Evolutionary conservation across 1,284 basidiomycete genomes (phyloP).

Genomic region (Malassezia dermatis): DNA sequence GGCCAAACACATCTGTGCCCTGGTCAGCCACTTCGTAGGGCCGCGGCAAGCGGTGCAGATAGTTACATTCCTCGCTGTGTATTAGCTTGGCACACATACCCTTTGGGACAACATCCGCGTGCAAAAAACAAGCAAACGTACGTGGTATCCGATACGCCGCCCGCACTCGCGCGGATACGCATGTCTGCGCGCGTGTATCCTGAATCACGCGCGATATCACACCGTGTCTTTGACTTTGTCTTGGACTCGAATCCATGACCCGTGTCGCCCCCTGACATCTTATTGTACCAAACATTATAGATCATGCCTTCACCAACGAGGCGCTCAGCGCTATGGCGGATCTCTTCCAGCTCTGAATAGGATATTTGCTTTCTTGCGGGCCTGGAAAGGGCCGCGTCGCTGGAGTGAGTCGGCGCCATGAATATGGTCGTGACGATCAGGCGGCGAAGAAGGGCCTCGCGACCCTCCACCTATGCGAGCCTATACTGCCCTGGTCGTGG

Average conservation of each 20-base stretch:
- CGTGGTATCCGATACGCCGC: conserved; percentile 57
- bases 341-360: conserved; percentile 29
- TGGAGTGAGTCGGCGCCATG: not conserved
- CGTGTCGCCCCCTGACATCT: conserved; percentile 62
- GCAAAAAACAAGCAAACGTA: conserved; percentile 94
- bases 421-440: not conserved
- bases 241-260: conserved; percentile 57
- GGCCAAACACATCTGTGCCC: conserved; percentile 89
- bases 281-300: conserved; percentile 92
- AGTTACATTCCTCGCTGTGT: conserved; percentile 76
- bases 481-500: conserved; percentile 13
- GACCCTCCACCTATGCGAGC: not conserved
- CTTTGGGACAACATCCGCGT: conserved; percentile 91
- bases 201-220: conserved; percentile 74
- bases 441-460: not conserved
- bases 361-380: conserved; percentile 44
- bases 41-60: conserved; percentile 66
- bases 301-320: conserved; percentile 28
- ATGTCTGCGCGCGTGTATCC: conserved; percentile 61
- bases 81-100: conserved; percentile 48
- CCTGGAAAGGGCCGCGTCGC: conserved; percentile 12
- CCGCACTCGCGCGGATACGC: conserved; percentile 5
- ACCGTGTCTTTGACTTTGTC: conserved; percentile 79
- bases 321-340: conserved; percentile 33
- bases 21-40: conserved; percentile 66